Base-by-base conservation (phyloP, 331 rosid species). In the Arachis monticola region DNA sequence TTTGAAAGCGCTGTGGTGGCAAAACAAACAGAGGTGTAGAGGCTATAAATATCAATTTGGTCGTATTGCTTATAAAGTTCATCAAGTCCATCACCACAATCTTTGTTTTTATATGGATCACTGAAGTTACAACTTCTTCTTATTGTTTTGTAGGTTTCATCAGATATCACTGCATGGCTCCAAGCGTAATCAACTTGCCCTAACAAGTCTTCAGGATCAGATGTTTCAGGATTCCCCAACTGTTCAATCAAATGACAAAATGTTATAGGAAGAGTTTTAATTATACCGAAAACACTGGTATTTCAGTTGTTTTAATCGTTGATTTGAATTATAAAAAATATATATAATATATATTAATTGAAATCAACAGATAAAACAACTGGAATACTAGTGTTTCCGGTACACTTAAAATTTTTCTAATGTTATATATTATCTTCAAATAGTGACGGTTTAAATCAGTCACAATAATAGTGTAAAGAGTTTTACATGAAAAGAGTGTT, bases 171-270 rank as follows among this genome's bases (percentile, higher is more conserved):
- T 2, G 97, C 96, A 79, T 92, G 97, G 74, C 97, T 92, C 97
- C 97, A 92, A 11, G 97, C 97, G 77, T 88, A 92, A 81, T 92
- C 97, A 77, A 92, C 92, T 59, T 85, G 50, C 3, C 97, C 97
- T 72, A 66, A 77, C 98, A 96, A 88, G 44, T 93, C 98, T 58
- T 93, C 97, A 8, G 90, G 90, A 75, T 89, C 92, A 1, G 91
- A 89, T n/a, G 96, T 93, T 81, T 91, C 96, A 13, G 97, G 98
- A 69, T 93, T 93, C 1, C 98, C 97, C 76, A 93, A 53, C 98
- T 93, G 80, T 17, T 22, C 27, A 22, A 22, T 22, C 27, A 22
- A 22, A n/a, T n/a, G n/a, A n/a, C n/a, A n/a, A n/a, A n/a, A n/a
- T n/a, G n/a, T n/a, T n/a, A n/a, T n/a, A n/a, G n/a, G n/a, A n/a